Percentiles rank a stretch among this genome's conserved stretches.
Conservation (phyloP, 2,329 filamentous ascomycete genomes). For the Pleoardoris graminearum region DNA sequence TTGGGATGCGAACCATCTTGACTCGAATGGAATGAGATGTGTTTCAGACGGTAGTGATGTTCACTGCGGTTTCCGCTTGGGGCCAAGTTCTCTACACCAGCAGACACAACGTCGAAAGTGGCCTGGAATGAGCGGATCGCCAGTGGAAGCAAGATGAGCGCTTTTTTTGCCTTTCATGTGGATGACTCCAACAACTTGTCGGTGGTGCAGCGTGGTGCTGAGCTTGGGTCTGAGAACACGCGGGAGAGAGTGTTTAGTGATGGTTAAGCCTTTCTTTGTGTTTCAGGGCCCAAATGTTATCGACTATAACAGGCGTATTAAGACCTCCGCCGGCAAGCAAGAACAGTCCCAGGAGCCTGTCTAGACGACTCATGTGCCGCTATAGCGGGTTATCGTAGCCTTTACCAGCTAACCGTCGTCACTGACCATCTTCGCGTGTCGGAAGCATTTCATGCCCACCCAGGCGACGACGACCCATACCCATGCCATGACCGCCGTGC, state of each 20-base stretch:
- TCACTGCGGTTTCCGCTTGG: conserved; percentile 16
- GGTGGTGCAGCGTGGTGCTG: conserved; percentile 5
- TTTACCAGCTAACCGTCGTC: conserved; percentile 49
- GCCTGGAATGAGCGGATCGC: conserved; percentile 10
- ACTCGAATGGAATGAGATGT: conserved; percentile 9
- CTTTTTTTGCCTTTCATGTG: conserved; percentile 3
- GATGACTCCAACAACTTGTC: conserved; percentile 3
- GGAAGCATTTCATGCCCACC: conserved; percentile 99
- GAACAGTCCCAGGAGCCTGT: conserved; percentile 26
- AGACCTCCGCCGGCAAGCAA: conserved; percentile 18
- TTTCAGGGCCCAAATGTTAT: conserved; percentile 38
- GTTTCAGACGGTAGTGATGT: conserved; percentile 8
- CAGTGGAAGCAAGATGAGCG: conserved; percentile 7
- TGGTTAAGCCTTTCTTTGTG: conserved; percentile 37
- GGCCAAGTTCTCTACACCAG: conserved; percentile 17
- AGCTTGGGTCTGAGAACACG: neutral
- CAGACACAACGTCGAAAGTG: conserved; percentile 13
- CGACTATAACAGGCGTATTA: conserved; percentile 28
- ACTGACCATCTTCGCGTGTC: conserved; percentile 87
- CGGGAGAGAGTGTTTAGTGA: conserved; percentile 19
- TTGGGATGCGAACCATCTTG: conserved; percentile 30
- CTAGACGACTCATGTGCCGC: conserved; percentile 15
- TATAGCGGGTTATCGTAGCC: conserved; percentile 7
- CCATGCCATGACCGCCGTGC: conserved; percentile 97
- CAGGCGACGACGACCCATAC: conserved; percentile 97